Base-by-base conservation (phyloP, 768 basidiomycete genomes). In the Mycena rebaudengoi region DNA sequence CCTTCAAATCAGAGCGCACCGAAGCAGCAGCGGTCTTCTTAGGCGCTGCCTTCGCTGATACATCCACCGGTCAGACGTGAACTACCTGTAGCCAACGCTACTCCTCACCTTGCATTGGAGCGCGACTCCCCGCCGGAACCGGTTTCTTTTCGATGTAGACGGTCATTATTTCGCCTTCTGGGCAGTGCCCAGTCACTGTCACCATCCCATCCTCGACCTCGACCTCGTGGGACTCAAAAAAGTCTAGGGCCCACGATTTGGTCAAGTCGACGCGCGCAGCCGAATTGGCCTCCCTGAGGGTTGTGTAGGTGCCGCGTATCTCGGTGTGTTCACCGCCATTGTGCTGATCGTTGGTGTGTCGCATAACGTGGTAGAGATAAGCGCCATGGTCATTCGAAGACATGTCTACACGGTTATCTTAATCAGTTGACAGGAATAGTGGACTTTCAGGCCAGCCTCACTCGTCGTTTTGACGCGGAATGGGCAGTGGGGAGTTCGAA, bases 311-410 rank as follows among this genome's bases (percentile, higher is more conserved):
- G 2, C 52, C 52, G 18, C 52, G 39, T 28, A 53, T 41, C 14
- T 53, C 52, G 25, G 52, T 53, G 10, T 10, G 5, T 53, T 37
- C 25, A 8, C 39, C 26, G 26, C 30, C 37, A 16, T 40, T 40
- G 35, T 43, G n/a, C 12, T 30, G 4, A 29, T 54, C 39, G 18
- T 54, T 41, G 3, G 39, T 54, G 26, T 54, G 28, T 8, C 53
- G 53, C 40, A 54, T 54, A 29, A 54, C 53, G 10, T 43, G 53
- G 39, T 54, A 54, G n/a, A 43, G 28, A 41, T 54, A 54, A 13
- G 51, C 51, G 25, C 30, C 46, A 18, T 28, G 28, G 21, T 30
- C 26, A 10, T 20, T 20, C 23, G 51, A 52, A 4, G 51, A 25
- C 51, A 52, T 52, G 13, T n/a, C n/a, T n/a, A n/a, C 32, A 4